phyloP scores from a whole-genome alignment of 495 filamentous ascomycete genomes.

The Cairneyella variabilis region DNA sequence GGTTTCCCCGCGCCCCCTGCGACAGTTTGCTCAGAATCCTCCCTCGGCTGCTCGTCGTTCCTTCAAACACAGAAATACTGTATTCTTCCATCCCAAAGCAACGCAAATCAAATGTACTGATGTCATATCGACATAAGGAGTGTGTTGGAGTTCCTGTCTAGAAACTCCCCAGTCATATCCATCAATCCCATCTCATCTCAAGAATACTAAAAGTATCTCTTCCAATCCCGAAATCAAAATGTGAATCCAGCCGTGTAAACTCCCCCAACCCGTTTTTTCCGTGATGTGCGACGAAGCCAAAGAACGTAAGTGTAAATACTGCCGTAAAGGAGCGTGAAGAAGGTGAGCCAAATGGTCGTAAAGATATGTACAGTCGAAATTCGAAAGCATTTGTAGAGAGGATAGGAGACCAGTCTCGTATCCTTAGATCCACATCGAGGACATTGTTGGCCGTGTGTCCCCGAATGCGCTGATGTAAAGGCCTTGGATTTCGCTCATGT shows the following conservation, averaged over 20 bases:
- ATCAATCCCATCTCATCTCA: no score
- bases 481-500: conserved; percentile 73
- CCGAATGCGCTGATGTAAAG: conserved; percentile 49
- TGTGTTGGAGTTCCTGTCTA: background rate
- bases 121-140: background rate
- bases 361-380: background rate
- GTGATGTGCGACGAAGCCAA: background rate
- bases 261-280: conserved; percentile 5
- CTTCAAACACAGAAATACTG: background rate
- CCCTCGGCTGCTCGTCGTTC: background rate
- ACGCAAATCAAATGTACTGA: no score
- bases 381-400: background rate
- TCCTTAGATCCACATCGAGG: conserved; percentile 28
- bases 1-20: background rate
- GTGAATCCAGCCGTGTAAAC: background rate
- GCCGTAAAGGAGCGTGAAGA: conserved; percentile 4
- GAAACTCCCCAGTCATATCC: background rate
- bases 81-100: background rate
- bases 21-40: background rate
- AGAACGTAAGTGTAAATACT: background rate
- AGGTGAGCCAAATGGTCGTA: background rate
- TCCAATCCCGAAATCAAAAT: background rate
- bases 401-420: conserved; percentile 17
- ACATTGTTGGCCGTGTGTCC: conserved; percentile 26
- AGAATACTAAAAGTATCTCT: background rate